These are phyloP conservation scores for Podaxis pistillaris DNA, from an alignment of 768 basidiomycete species.

Conservation along the genomic window DNA sequence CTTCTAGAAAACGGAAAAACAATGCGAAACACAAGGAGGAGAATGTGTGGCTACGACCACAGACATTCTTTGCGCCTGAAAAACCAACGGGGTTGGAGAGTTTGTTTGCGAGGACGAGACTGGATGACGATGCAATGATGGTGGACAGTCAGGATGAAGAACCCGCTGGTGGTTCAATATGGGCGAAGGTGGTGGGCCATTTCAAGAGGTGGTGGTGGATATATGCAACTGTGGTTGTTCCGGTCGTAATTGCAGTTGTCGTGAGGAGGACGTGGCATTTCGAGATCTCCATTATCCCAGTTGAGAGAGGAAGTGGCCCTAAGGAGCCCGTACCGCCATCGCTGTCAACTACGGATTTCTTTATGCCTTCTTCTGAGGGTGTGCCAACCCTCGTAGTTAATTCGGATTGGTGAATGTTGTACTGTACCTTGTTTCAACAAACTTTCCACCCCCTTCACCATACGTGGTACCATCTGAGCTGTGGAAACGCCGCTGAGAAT, in stretches of 20 bases:
- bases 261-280: constrained; percentile 4
- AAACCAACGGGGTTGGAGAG: constrained; percentile 74
- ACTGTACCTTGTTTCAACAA: neutral
- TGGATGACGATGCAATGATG: constrained; percentile 44
- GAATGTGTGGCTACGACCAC: constrained; percentile 62
- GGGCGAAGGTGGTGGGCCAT: constrained; percentile 15
- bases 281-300: neutral
- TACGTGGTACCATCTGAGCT: neutral
- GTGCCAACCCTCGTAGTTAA: neutral
- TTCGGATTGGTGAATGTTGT: neutral
- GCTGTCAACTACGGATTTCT: neutral
- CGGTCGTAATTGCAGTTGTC: constrained; percentile 22
- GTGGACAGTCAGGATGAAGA: constrained; percentile 10
- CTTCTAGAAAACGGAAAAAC: constrained; percentile 22
- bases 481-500: neutral
- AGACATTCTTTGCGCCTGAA: constrained; percentile 76
- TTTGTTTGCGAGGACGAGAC: constrained; percentile 59
- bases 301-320: neutral
- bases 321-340: neutral
- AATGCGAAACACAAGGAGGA: constrained; percentile 26
- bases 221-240: constrained; percentile 30
- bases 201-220: constrained; percentile 36
- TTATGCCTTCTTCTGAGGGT: neutral
- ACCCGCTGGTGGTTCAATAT: neutral
- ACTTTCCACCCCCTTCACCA: neutral